Conservation (phyloP, 192 early-diverging fungal species). For the Neocallimastix lanati region DNA sequence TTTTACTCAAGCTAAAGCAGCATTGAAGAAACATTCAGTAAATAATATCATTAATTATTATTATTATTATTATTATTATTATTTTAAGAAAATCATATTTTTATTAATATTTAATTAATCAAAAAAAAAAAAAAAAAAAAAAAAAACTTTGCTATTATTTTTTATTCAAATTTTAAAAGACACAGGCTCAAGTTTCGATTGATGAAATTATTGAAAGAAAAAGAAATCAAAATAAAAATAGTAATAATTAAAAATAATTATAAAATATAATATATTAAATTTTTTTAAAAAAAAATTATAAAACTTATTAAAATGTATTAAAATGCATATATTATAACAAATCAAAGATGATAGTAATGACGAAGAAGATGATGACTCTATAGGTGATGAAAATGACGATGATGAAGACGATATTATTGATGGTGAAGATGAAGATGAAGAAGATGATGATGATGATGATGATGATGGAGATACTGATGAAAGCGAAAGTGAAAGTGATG, state of each 20-base stretch:
- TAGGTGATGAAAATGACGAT: too few relatives aligned
- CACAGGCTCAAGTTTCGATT: slow-evolving; percentile 9
- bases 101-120: too few relatives aligned
- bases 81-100: too few relatives aligned
- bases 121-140: too few relatives aligned
- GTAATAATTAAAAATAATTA: too few relatives aligned
- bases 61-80: too few relatives aligned
- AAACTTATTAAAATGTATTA: too few relatives aligned
- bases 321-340: too few relatives aligned
- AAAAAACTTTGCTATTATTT: too few relatives aligned
- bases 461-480: neutral
- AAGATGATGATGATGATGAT: slow-evolving; percentile 13
- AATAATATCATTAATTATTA: too few relatives aligned
- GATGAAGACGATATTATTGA: slow-evolving; percentile 20
- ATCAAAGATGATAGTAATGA: slow-evolving; percentile 19
- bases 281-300: too few relatives aligned
- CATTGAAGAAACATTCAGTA: slow-evolving; percentile 41
- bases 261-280: too few relatives aligned
- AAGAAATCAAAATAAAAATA: slow-evolving; percentile 11
- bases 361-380: slow-evolving; percentile 13
- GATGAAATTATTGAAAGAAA: slow-evolving; percentile 9
- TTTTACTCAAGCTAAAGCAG: slow-evolving; percentile 57
- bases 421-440: slow-evolving; percentile 14
- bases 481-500: neutral
- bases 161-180: slow-evolving; percentile 11